Base-by-base conservation (phyloP, 1,284 basidiomycete species). In the Cryptococcus neoformans region DNA sequence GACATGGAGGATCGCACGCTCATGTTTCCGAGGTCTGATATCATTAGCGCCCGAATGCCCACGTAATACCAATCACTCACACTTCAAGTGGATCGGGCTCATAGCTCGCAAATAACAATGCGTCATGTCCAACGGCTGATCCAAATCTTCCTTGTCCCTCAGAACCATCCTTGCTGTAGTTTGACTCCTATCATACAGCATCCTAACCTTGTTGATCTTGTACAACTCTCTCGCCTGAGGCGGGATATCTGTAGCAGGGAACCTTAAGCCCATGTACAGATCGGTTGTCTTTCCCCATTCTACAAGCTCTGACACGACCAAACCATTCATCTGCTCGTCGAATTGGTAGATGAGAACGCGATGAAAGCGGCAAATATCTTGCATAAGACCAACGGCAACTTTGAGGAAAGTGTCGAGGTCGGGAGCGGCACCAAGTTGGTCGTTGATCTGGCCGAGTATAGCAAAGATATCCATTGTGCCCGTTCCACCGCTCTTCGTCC, bases 21-120 rank as follows among this genome's bases (percentile, higher is more conserved):
- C 88, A 90, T 90, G 67, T 91, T 90, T 21, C 81, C 84, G 44
- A 90, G 80, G 75, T 90, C 86, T 88, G 21, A 37, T n/a, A 36
- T 10, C 1, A 1, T 37, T 36, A 35, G 45, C 9, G 35, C 28
- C 17, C 35, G 44, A 28, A 41, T 6, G 37, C 21, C 4, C 14
- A 6, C 38, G 1, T 16, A 21, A 42, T n/a, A 36, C 17, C 35
- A 47, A 17, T 6, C 11, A 51, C 65, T 21, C 21, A 88, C 87
- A 93, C 78, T 90, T 87, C 65, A 91, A 78, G 71, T 93, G 90
- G 55, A 93, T 91, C 2, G 90, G 91, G 67, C 88, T 90, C 90
- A 93, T 93, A 1, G 90, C 89, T 14, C 90, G 84, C 11, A 93
- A 79, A 69, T 88, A 90, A 59, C 86, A 89, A 73, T 92, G 88